A percentile compares a stretch with the other conserved stretches of the same genome.
These are phyloP conservation scores for Dacryopinax primogenitus DNA, from an alignment of 768 basidiomycete genomes.

Conservation along the genomic window DNA sequence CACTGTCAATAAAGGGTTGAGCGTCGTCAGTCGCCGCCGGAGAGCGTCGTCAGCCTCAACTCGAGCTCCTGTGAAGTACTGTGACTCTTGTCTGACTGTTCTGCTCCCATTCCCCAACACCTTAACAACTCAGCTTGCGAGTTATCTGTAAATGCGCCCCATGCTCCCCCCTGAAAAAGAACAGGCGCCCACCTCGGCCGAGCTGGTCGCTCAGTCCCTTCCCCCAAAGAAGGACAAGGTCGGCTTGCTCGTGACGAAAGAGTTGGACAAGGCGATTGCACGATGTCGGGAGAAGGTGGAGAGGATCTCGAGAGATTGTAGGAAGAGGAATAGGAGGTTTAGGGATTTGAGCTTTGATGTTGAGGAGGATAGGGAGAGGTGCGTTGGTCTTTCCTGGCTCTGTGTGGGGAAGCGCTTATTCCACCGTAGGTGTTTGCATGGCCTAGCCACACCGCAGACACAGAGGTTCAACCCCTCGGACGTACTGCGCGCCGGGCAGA, in stretches of 20 bases:
- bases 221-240: conserved; percentile 18
- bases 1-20: too few relatives aligned
- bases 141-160: neutral
- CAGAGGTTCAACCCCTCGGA: conserved; percentile 27
- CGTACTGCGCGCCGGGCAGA: conserved; percentile 38
- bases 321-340: conserved; percentile 39
- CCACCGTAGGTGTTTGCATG: conserved; percentile 29
- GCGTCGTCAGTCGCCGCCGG: too few relatives aligned
- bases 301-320: conserved; percentile 36
- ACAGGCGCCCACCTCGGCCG: neutral
- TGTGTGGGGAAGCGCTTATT: neutral
- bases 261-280: conserved; percentile 36
- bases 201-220: neutral
- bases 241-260: conserved; percentile 36
- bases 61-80: too few relatives aligned
- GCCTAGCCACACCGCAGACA: conserved; percentile 23
- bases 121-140: neutral
- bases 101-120: too few relatives aligned
- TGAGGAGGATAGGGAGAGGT: conserved; percentile 28
- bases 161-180: conserved; percentile 3
- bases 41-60: too few relatives aligned
- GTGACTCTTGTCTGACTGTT: too few relatives aligned
- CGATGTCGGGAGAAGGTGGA: conserved; percentile 36
- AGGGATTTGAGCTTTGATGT: conserved; percentile 49
- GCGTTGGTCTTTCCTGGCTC: neutral